Conservation (phyloP, 2,329 filamentous ascomycete species). For the Penicillium sp. region DNA sequence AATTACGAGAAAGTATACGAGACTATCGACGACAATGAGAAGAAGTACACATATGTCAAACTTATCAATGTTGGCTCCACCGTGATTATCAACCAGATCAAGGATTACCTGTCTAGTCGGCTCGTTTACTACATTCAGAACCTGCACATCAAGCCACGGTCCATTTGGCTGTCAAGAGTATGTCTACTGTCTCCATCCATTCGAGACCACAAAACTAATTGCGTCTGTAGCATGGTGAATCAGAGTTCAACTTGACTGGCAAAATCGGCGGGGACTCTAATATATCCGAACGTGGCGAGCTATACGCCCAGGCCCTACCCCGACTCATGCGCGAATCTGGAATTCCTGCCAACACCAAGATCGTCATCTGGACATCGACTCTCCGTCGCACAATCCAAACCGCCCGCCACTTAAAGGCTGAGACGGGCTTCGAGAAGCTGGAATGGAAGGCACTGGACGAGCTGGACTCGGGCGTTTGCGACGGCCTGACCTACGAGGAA, state of each 20-base stretch:
- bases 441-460: slow-evolving; percentile 99
- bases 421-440: slow-evolving; percentile 77
- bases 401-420: slow-evolving; percentile 71
- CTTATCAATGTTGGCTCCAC: slow-evolving; percentile 94
- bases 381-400: slow-evolving; percentile 87
- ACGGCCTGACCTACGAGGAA: slow-evolving; percentile 92
- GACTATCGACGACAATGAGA: slow-evolving; percentile 86
- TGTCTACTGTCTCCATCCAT: slow-evolving; percentile 35
- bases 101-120: slow-evolving; percentile 92
- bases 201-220: background rate
- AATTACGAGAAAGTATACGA: slow-evolving; percentile 98
- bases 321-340: slow-evolving; percentile 82
- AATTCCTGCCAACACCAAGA: slow-evolving; percentile 63
- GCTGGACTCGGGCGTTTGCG: slow-evolving; percentile 92
- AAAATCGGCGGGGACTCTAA: slow-evolving; percentile 90
- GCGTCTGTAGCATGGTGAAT: slow-evolving; percentile 76
- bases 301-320: slow-evolving; percentile 82
- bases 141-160: slow-evolving; percentile 91
- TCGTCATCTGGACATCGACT: slow-evolving; percentile 74
- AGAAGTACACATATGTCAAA: slow-evolving; percentile 89
- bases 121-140: slow-evolving; percentile 99
- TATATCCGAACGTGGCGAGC: slow-evolving; percentile 79
- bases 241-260: slow-evolving; percentile 83
- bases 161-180: slow-evolving; percentile 93
- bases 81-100: slow-evolving; percentile 96